Evolutionary conservation across 345 rosid species (phyloP).

Genomic region (Hibiscus trionum): DNA sequence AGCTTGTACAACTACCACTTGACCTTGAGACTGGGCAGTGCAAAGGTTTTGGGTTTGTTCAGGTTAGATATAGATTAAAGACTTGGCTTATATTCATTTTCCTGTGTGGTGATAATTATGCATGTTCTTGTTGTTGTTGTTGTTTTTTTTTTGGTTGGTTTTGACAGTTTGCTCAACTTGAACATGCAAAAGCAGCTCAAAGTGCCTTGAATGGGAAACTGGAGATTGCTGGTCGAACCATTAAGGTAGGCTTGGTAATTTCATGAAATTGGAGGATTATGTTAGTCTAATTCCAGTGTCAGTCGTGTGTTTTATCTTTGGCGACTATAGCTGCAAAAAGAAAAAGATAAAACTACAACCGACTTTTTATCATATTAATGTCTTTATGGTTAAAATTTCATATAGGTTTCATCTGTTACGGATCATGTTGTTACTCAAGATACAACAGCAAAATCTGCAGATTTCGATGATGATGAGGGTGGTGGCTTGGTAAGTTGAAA

Average conservation of each 20-base stretch:
- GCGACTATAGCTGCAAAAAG: not conserved
- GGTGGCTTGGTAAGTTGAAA: conserved; percentile 78
- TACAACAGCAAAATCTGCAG: conserved; percentile 63
- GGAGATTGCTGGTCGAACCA: conserved; percentile 82
- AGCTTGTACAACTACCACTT: conserved; percentile 89
- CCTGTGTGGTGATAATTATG: not conserved
- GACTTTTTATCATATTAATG: not conserved
- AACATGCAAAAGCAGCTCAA: conserved; percentile 87
- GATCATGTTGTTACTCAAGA: conserved; percentile 85
- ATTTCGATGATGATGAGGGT: conserved; percentile 94
- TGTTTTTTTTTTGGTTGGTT: not conserved
- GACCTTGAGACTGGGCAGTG: conserved; percentile 90
- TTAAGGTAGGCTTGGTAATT: conserved; percentile 48
- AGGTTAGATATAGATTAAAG: conserved; percentile 39
- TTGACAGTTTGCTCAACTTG: conserved; percentile 80
- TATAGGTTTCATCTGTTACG: conserved; percentile 84
- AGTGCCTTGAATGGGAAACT: conserved; percentile 76
- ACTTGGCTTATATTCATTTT: conserved; percentile 11
- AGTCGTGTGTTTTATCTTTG: not conserved
- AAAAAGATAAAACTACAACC: not conserved
- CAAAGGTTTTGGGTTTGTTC: conserved; percentile 96
- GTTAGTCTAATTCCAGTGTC: not conserved
- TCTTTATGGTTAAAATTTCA: conserved; percentile 7
- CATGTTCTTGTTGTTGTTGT: not conserved
- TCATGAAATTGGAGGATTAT: conserved; percentile 1